Conservation (phyloP, 129 eudicot species). For the sunflower (Helianthus annuus) region HanXRQr2.0-SUNRISE NC_035440.2:44722191-44722690, state of each 20-base stretch:
- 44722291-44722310: neutral
- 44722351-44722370: neutral
- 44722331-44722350: slow-evolving; percentile 30
- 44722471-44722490: neutral
- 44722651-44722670: too few relatives aligned
- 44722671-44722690: too few relatives aligned
- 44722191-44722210: too few relatives aligned
- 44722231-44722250: slow-evolving; percentile 14
- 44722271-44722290: slow-evolving; percentile 12
- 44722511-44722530: neutral
- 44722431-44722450: slow-evolving; percentile 2
- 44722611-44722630: too few relatives aligned
- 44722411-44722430: neutral
- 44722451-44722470: neutral
- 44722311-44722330: slow-evolving; percentile 8
- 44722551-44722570: too few relatives aligned
- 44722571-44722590: slow-evolving; percentile 5
- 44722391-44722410: slow-evolving; percentile 13
- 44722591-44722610: neutral
- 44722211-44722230: too few relatives aligned
- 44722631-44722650: neutral
- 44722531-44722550: too few relatives aligned
- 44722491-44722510: neutral
- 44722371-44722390: slow-evolving; percentile 69
- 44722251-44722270: neutral